Conservation (phyloP, 1,139 yeast species). For the Candida frijolesensis region DNA sequence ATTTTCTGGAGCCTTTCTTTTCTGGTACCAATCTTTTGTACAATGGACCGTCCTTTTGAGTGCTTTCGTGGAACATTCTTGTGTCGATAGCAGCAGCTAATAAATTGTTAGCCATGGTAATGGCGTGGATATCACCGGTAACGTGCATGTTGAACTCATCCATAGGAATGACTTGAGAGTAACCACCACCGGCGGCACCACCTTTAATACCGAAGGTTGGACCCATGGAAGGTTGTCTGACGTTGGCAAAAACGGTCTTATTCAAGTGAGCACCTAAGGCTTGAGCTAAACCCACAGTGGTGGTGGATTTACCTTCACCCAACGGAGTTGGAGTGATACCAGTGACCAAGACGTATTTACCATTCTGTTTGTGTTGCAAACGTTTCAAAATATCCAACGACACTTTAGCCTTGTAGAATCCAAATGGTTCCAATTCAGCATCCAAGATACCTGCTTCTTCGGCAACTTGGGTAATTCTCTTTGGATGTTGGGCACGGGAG, state of each 20-base stretch:
- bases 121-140: constrained; percentile 98
- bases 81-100: constrained; percentile 98
- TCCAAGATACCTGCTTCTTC: constrained; percentile 81
- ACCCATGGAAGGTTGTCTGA: constrained; percentile 98
- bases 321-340: constrained; percentile 99
- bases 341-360: constrained; percentile 90
- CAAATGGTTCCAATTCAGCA: constrained; percentile 86
- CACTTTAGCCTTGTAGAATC: constrained; percentile 91
- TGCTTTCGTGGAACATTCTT: constrained; percentile 92
- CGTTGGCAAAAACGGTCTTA: constrained; percentile 89
- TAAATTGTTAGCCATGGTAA: constrained; percentile 91
- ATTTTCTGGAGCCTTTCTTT: constrained; percentile 78
- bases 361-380: constrained; percentile 67
- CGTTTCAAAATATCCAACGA: constrained; percentile 74
- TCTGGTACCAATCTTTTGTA: constrained; percentile 87
- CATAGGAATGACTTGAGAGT: constrained; percentile 98
- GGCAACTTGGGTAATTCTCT: constrained; percentile 80
- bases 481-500: constrained; percentile 87
- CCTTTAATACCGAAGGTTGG: constrained; percentile 99
- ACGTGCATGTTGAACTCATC: constrained; percentile 98
- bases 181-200: constrained; percentile 99
- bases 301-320: constrained; percentile 98
- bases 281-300: constrained; percentile 95
- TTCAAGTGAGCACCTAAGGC: constrained; percentile 92
- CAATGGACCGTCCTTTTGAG: constrained; percentile 88